Conservation (phyloP, 768 basidiomycete genomes). For the Kwoniella europaea region DNA sequence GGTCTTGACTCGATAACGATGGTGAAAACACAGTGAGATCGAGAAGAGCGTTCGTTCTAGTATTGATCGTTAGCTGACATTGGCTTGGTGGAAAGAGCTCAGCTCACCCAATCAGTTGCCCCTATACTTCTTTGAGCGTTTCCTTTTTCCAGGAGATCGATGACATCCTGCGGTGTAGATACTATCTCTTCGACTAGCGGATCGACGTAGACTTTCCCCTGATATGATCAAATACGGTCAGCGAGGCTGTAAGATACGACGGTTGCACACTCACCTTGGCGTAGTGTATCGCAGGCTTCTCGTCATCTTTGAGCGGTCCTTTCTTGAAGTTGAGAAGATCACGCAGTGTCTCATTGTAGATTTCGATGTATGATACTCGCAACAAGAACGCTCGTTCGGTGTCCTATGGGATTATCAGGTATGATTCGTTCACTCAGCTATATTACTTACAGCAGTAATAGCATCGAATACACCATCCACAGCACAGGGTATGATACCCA, state of each 20-base stretch:
- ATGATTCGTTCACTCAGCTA: neutral
- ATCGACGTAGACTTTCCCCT: constrained; percentile 56
- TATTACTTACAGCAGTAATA: constrained; percentile 50
- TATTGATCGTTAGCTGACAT: neutral
- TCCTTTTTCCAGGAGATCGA: constrained; percentile 71
- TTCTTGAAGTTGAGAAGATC: constrained; percentile 54
- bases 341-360: constrained; percentile 56
- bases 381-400: constrained; percentile 52
- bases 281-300: constrained; percentile 52
- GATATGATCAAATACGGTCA: constrained; percentile 1
- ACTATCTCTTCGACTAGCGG: constrained; percentile 69
- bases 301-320: constrained; percentile 47
- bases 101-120: constrained; percentile 56
- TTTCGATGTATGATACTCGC: constrained; percentile 57
- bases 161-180: constrained; percentile 77
- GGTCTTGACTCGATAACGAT: constrained; percentile 54
- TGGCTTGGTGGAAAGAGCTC: neutral
- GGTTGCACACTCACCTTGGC: constrained; percentile 42
- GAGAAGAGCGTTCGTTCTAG: constrained; percentile 56
- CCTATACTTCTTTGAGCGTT: constrained; percentile 49
- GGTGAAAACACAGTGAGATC: constrained; percentile 58
- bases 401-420: constrained; percentile 37
- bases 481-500: constrained; percentile 57
- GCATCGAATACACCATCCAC: constrained; percentile 57
- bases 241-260: neutral